Conservation (phyloP, 805 yeast genomes). For the Cyberlindnera euphorbiiphila region DNA sequence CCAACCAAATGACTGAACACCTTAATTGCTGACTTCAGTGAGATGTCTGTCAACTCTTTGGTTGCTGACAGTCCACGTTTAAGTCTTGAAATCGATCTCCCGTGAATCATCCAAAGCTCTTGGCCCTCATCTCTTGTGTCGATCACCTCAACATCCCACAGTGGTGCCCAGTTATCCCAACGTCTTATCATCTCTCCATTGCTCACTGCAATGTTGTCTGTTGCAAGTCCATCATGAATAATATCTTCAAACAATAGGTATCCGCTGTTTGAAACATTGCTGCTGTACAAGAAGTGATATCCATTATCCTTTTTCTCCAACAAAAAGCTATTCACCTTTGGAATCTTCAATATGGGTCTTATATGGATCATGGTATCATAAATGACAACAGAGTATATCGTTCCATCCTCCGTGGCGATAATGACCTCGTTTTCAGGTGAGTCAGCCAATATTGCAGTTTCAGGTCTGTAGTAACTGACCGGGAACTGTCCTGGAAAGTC, state of each 20-base stretch:
- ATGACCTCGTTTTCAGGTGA: conserved; percentile 19
- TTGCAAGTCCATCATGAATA: conserved; percentile 13
- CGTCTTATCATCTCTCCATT: conserved; percentile 21
- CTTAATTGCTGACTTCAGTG: conserved; percentile 16
- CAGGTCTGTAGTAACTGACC: conserved; percentile 34
- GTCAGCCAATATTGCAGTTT: conserved; percentile 19
- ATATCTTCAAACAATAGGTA: conserved; percentile 32
- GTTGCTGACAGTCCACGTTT: conserved; percentile 19
- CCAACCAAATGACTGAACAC: conserved; percentile 18
- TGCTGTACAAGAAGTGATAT: conserved; percentile 32
- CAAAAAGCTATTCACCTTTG: conserved; percentile 31
- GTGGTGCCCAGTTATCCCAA: conserved; percentile 46
- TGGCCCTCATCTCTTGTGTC: conserved; percentile 26
- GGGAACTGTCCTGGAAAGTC: conserved; percentile 35
- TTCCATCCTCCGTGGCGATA: conserved; percentile 27
- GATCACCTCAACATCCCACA: conserved; percentile 38
- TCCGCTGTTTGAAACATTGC: conserved; percentile 39
- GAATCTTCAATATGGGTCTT: conserved; percentile 34
- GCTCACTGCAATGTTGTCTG: conserved; percentile 9
- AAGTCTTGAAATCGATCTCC: conserved; percentile 18
- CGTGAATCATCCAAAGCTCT: conserved; percentile 37
- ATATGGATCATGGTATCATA: conserved; percentile 20
- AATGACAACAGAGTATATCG: conserved; percentile 23
- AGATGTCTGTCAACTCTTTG: conserved; percentile 17
- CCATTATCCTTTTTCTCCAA: conserved; percentile 17